These are phyloP conservation scores for Aspergillus ibericus DNA, from an alignment of 2,329 filamentous ascomycete genomes.

Conservation along the genomic window DNA sequence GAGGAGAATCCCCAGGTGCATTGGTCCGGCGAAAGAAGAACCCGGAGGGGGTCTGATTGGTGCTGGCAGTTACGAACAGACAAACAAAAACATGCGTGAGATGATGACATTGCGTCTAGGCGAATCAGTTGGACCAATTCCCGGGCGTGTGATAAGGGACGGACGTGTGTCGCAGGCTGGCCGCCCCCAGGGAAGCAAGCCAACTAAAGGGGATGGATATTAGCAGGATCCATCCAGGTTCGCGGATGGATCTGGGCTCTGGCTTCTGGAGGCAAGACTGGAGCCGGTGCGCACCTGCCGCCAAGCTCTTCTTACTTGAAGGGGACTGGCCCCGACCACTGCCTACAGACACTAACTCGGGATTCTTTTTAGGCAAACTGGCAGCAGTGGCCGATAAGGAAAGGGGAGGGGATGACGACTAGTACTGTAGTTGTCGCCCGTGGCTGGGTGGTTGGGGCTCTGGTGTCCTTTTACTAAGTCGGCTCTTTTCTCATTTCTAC, in stretches of 20 bases:
- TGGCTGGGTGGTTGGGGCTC: not conserved
- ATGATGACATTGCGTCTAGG: not conserved
- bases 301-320: not conserved
- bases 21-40: too few species aligned
- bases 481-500: not conserved
- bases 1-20: not conserved
- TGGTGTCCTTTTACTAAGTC: not conserved
- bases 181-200: not conserved
- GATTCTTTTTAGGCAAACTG: not conserved
- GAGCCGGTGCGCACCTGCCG: not conserved
- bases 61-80: not conserved
- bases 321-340: not conserved
- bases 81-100: not conserved
- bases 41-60: not conserved
- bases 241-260: not conserved
- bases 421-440: not conserved
- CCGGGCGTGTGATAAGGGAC: not conserved
- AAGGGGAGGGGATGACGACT: not conserved
- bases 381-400: not conserved
- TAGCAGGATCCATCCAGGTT: slow-evolving; percentile 7
- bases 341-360: not conserved
- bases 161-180: not conserved
- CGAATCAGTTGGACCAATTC: not conserved
- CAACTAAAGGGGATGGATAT: not conserved
- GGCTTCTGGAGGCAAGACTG: not conserved